phyloP scores from a whole-genome alignment of 73 alveolate species.

The Paramecium primaurelia region DNA sequence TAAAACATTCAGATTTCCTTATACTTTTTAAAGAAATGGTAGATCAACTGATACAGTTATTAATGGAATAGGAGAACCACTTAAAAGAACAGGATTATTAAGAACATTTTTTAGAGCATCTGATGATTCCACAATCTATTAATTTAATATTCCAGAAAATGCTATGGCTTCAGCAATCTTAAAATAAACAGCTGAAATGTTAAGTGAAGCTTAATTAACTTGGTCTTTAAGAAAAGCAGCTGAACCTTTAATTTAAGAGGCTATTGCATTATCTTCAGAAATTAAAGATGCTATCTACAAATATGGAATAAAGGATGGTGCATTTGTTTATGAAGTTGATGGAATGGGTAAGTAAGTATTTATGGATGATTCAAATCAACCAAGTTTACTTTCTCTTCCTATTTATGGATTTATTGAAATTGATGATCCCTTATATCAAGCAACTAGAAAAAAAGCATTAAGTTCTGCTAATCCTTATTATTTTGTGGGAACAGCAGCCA shows the following conservation, averaged over 20 bases:
- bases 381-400: conserved; percentile 78
- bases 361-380: conserved; percentile 91
- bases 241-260: conserved; percentile 44
- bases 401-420: conserved; percentile 70
- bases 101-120: conserved; percentile 83
- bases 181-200: conserved; percentile 66
- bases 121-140: conserved; percentile 76
- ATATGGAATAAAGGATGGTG: conserved; percentile 70
- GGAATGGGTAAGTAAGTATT: conserved; percentile 75
- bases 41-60: conserved; percentile 78
- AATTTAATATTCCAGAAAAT: conserved; percentile 83
- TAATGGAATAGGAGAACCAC: conserved; percentile 68
- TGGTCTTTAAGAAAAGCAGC: conserved; percentile 6
- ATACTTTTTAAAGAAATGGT: conserved; percentile 75
- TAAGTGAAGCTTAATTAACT: conserved; percentile 39
- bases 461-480: conserved; percentile 75
- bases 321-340: conserved; percentile 80
- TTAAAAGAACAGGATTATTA: conserved; percentile 73
- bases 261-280: conserved; percentile 45
- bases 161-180: conserved; percentile 77
- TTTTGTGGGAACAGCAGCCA: conserved; percentile 75
- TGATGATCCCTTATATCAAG: conserved; percentile 70
- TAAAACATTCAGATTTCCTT: conserved; percentile 67
- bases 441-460: conserved; percentile 77
- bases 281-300: conserved; percentile 70